Evolutionary conservation across 2,329 filamentous ascomycete genomes (phyloP).

Genomic region (Fusarium armeniacum): DNA sequence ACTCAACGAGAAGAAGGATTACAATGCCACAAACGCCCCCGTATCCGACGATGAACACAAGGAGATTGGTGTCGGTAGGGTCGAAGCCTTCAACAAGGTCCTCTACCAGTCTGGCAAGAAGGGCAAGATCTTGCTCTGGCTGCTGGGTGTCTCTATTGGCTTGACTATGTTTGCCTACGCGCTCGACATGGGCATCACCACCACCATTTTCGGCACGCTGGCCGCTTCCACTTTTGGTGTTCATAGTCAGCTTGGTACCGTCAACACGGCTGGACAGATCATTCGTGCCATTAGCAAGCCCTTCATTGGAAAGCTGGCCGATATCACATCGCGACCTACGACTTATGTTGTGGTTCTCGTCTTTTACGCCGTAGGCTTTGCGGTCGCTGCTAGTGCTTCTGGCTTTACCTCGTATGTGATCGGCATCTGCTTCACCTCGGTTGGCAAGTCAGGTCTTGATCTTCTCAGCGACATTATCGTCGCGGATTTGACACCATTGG

Average conservation of each 20-base stretch:
- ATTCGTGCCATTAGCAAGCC: constrained; percentile 58
- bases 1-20: constrained; percentile 28
- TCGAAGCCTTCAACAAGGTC: constrained; percentile 59
- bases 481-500: constrained; percentile 54
- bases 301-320: constrained; percentile 56
- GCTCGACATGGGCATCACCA: constrained; percentile 56
- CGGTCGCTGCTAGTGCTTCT: constrained; percentile 52
- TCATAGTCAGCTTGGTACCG: constrained; percentile 53
- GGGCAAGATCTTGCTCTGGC: constrained; percentile 55
- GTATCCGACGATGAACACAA: constrained; percentile 25
- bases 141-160: constrained; percentile 55
- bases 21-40: constrained; percentile 26
- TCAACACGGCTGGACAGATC: constrained; percentile 53
- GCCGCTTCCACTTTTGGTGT: constrained; percentile 54
- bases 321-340: constrained; percentile 57
- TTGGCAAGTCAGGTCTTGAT: constrained; percentile 57
- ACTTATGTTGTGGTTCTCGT: constrained; percentile 58
- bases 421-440: constrained; percentile 55
- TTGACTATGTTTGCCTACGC: constrained; percentile 58
- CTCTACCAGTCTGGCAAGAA: constrained; percentile 56
- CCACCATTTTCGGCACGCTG: constrained; percentile 53
- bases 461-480: constrained; percentile 57
- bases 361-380: constrained; percentile 56
- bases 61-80: constrained; percentile 53
- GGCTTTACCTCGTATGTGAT: constrained; percentile 54